Percentiles rank a stretch among this genome's conserved stretches.
Evolutionary conservation across 441 rosid genomes (phyloP).

Genomic region (Viola pubescens): DNA sequence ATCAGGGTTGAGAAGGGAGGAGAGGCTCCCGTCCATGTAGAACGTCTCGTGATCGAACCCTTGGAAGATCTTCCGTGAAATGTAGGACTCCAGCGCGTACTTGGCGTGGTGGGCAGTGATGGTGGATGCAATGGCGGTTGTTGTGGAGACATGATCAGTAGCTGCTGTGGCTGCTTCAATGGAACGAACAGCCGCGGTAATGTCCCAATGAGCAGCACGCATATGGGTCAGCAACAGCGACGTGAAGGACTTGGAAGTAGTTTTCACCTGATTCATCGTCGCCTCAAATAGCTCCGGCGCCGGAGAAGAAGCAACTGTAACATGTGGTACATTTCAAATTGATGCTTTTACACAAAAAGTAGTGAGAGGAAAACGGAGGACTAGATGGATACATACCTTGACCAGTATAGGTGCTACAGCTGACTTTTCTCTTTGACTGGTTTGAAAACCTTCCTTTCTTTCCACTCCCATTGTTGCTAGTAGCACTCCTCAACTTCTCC

Average conservation of each 20-base stretch:
- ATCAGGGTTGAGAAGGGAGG: conserved; percentile 75
- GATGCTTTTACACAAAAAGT: not conserved
- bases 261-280: conserved; percentile 64
- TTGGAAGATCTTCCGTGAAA: conserved; percentile 61
- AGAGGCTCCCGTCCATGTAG: conserved; percentile 91
- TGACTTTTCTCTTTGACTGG: conserved; percentile 62
- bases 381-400: conserved; percentile 25
- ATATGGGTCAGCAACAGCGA: conserved; percentile 62
- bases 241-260: conserved; percentile 77
- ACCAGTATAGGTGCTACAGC: conserved; percentile 38
- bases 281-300: conserved; percentile 74
- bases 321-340: not conserved
- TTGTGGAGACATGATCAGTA: conserved; percentile 22
- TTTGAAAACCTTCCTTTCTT: conserved; percentile 45
- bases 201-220: conserved; percentile 94
- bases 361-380: not conserved
- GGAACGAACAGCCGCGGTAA: conserved; percentile 80
- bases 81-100: conserved; percentile 74
- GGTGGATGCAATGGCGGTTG: conserved; percentile 28
- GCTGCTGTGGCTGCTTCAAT: conserved; percentile 73
- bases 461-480: conserved; percentile 24
- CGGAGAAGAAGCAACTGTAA: conserved; percentile 52
- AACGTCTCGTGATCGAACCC: conserved; percentile 95
- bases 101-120: conserved; percentile 67
- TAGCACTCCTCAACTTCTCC: conserved; percentile 51